Percentiles rank a stretch among this genome's conserved stretches.
phyloP scores from a whole-genome alignment of 2,329 filamentous ascomycete genomes.

The Fonsecaea erecta region DNA sequence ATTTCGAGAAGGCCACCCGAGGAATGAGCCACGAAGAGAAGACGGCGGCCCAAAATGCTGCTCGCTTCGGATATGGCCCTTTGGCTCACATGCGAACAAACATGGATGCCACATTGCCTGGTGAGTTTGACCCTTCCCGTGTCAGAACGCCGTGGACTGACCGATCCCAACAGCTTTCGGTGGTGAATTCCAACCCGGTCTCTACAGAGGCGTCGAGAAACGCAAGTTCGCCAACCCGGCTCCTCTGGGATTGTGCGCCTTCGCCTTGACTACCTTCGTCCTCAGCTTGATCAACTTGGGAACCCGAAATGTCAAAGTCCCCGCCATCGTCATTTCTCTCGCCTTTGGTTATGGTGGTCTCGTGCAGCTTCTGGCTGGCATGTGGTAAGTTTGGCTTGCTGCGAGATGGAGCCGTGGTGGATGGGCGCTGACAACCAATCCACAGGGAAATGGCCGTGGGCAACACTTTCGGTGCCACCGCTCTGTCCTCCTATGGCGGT shows the following conservation, averaged over 20 bases:
- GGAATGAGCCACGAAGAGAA: slow-evolving; percentile 52
- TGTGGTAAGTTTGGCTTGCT: slow-evolving; percentile 67
- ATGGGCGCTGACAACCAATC: not conserved
- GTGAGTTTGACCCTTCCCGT: slow-evolving; percentile 15
- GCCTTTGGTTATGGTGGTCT: slow-evolving; percentile 78
- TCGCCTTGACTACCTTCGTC: slow-evolving; percentile 82
- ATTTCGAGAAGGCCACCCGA: slow-evolving; percentile 37
- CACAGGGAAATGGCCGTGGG: slow-evolving; percentile 82
- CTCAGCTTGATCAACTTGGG: slow-evolving; percentile 75
- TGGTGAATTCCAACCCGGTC: slow-evolving; percentile 74
- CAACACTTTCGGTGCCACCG: slow-evolving; percentile 84
- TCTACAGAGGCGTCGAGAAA: slow-evolving; percentile 65
- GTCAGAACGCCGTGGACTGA: not conserved
- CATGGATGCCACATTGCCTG: slow-evolving; percentile 38
- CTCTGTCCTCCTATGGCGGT: slow-evolving; percentile 78
- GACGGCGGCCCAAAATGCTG: slow-evolving; percentile 50
- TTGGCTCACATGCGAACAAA: slow-evolving; percentile 55
- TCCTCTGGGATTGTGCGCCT: slow-evolving; percentile 75
- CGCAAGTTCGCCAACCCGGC: slow-evolving; percentile 81
- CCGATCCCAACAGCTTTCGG: slow-evolving; percentile 61
- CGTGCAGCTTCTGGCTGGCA: slow-evolving; percentile 78
- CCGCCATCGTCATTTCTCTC: slow-evolving; percentile 70
- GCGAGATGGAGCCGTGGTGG: not conserved
- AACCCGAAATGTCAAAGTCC: slow-evolving; percentile 61
- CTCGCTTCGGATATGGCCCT: slow-evolving; percentile 57